A percentile compares a stretch with the other conserved stretches of the same genome.
phyloP scores from a whole-genome alignment of 306 rosid genomes.

The Myrica gale region DNA sequence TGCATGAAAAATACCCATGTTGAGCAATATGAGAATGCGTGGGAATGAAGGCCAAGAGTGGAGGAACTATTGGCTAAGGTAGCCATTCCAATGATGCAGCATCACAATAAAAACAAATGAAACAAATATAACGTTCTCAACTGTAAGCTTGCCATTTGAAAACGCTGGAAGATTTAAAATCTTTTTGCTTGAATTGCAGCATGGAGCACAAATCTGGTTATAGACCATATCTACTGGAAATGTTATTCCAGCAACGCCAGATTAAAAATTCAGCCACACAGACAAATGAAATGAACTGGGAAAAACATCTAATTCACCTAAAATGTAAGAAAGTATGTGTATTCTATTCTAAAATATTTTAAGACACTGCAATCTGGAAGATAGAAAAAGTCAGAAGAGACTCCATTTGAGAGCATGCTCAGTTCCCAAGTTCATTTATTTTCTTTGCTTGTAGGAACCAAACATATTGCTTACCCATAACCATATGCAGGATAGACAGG shows the following conservation, averaged over 20 bases:
- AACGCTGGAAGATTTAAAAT: neutral
- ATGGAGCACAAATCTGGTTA: neutral
- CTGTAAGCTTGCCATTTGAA: neutral
- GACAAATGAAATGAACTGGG: neutral
- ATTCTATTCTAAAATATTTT: neutral
- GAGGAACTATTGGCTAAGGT: neutral
- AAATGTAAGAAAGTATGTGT: too few species aligned
- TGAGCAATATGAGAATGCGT: neutral
- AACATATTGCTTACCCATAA: slow-evolving; percentile 66
- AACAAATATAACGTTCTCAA: neutral
- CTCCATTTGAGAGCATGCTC: neutral
- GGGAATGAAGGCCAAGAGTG: neutral
- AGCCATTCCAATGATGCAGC: neutral
- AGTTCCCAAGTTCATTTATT: slow-evolving; percentile 1
- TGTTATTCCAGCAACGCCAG: neutral
- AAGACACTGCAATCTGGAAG: neutral
- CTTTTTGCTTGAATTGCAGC: neutral
- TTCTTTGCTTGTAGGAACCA: slow-evolving; percentile 12
- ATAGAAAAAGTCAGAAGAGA: neutral
- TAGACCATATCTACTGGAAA: neutral
- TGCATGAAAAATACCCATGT: slow-evolving; percentile 41
- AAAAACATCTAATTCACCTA: neutral
- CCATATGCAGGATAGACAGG: slow-evolving; percentile 81
- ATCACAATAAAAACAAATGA: neutral
- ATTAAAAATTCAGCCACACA: neutral